Evolutionary conservation across 495 filamentous ascomycete genomes (phyloP).

Genomic region (Lepraria neglecta): DNA sequence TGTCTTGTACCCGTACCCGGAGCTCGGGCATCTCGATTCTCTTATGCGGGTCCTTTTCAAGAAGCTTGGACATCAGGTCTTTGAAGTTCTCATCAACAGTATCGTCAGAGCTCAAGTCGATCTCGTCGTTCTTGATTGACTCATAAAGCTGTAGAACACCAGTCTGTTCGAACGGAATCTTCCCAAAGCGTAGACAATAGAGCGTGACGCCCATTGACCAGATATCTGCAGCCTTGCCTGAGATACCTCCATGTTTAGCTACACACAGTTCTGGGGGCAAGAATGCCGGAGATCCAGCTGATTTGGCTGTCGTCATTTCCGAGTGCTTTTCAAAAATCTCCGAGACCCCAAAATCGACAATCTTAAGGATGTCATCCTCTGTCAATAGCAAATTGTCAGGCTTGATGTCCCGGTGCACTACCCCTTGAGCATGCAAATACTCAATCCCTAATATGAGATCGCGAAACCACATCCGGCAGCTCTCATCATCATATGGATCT

Average conservation of each 20-base stretch:
- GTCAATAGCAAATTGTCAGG: conserved; percentile 93
- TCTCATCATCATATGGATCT: conserved; percentile 76
- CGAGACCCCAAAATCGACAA: conserved; percentile 97
- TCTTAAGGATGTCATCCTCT: conserved; percentile 84
- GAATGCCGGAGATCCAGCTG: conserved; percentile 92
- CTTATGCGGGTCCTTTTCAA: conserved; percentile 72
- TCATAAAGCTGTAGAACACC: conserved; percentile 83
- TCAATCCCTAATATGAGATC: conserved; percentile 95
- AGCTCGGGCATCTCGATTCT: conserved; percentile 77
- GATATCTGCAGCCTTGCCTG: conserved; percentile 84
- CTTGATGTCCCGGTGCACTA: conserved; percentile 96
- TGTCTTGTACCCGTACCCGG: conserved; percentile 51
- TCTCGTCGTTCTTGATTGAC: conserved; percentile 66
- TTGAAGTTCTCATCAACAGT: conserved; percentile 52
- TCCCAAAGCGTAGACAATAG: conserved; percentile 86
- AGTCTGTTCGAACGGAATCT: conserved; percentile 72
- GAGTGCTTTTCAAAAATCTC: conserved; percentile 93
- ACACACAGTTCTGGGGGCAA: conserved; percentile 90
- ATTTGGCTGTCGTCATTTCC: conserved; percentile 89
- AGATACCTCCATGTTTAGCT: conserved; percentile 79
- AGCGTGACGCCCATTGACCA: conserved; percentile 98
- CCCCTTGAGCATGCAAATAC: conserved; percentile 90
- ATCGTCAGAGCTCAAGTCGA: conserved; percentile 19
- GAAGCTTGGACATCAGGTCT: conserved; percentile 59
- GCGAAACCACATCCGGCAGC: conserved; percentile 85